Base-by-base conservation (phyloP, 176 grass and related monocot species). In the Carex kokanica region DNA sequence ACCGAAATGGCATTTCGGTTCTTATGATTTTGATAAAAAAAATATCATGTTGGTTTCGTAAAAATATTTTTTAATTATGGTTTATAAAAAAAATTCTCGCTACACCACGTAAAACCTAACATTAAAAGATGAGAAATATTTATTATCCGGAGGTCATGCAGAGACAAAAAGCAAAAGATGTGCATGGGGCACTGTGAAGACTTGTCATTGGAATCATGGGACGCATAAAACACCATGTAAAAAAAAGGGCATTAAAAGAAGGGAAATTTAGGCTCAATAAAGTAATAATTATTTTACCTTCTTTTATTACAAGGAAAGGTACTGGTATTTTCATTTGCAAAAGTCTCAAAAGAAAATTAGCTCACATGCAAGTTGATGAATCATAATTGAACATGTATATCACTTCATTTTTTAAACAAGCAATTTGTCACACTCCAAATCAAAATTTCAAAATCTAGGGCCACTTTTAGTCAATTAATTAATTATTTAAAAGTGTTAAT, bases 81-180 rank as follows among this genome's bases (percentile, higher is more conserved):
- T n/a, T n/a, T n/a, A n/a, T n/a, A n/a, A n/a, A n/a, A n/a, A n/a
- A n/a, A n/a, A n/a, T n/a, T n/a, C n/a, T n/a, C n/a, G 27, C 70
- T 55, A 11, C 23, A 77, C 18, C 67, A 71, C 4, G 24, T 77
- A 77, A 55, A 55, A 77, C 73, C 49, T 54, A 54, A 24, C 21
- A 77, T 18, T 77, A 17, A 77, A 77, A 29, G 72, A 53, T 25
- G 5, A 53, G 0, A 53, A 27, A 25, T 23, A 25, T 27, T 75
- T 31, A 21, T 73, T 47, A 23, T 49, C 23, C 53, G 79, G 59
- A 82, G 36, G 11, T 52, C 5, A 70, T 36, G 86, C 57, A 72
- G 70, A 60, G 90, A 90, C 86, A 84, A 93, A 88, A 93, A 78
- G 86, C 81, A 60, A 87, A 69, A 85, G 85, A 93, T 93, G 91